These are phyloP conservation scores for Penicillium sp. DNA, from an alignment of 2,329 filamentous ascomycete species.

Conservation along the genomic window DNA sequence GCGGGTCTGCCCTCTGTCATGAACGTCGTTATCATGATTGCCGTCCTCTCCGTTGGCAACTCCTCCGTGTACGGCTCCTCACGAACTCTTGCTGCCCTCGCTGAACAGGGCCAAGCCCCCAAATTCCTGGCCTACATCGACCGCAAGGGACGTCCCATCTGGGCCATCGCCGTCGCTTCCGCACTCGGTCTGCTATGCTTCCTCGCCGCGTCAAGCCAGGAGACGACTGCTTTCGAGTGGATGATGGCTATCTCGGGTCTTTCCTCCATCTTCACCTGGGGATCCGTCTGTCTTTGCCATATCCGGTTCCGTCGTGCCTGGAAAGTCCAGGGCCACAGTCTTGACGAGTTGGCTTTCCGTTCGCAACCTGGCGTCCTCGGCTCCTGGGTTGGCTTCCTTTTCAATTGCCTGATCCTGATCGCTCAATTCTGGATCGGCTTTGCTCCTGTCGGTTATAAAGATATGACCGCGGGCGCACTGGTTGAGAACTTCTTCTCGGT, in stretches of 20 bases:
- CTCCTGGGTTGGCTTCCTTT: slow-evolving; percentile 74
- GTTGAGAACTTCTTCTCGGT: slow-evolving; percentile 68
- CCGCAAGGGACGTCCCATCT: slow-evolving; percentile 74
- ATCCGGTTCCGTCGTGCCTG: slow-evolving; percentile 89
- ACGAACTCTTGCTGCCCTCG: slow-evolving; percentile 83
- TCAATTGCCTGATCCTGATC: slow-evolving; percentile 74
- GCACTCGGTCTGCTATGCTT: slow-evolving; percentile 73
- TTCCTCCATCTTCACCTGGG: slow-evolving; percentile 74
- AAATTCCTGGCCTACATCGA: slow-evolving; percentile 77
- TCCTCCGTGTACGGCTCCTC: slow-evolving; percentile 89
- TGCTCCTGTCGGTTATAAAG: slow-evolving; percentile 65
- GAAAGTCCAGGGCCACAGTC: slow-evolving; percentile 65
- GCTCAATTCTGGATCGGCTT: slow-evolving; percentile 89
- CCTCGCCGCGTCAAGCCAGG: slow-evolving; percentile 65
- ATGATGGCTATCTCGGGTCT: slow-evolving; percentile 74
- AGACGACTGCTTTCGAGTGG: slow-evolving; percentile 72
- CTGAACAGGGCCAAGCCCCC: slow-evolving; percentile 83
- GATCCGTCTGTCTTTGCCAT: slow-evolving; percentile 82
- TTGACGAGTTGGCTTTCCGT: slow-evolving; percentile 76
- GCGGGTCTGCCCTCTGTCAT: slow-evolving; percentile 79
- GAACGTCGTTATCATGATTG: slow-evolving; percentile 92
- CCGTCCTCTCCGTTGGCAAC: slow-evolving; percentile 88
- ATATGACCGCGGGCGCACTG: slow-evolving; percentile 47
- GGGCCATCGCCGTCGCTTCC: slow-evolving; percentile 69
- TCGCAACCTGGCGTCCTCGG: slow-evolving; percentile 77